A percentile compares a stretch with the other conserved stretches of the same genome.
Conservation (phyloP, 495 filamentous ascomycete genomes). For the Amorphotheca resinae region DNA sequence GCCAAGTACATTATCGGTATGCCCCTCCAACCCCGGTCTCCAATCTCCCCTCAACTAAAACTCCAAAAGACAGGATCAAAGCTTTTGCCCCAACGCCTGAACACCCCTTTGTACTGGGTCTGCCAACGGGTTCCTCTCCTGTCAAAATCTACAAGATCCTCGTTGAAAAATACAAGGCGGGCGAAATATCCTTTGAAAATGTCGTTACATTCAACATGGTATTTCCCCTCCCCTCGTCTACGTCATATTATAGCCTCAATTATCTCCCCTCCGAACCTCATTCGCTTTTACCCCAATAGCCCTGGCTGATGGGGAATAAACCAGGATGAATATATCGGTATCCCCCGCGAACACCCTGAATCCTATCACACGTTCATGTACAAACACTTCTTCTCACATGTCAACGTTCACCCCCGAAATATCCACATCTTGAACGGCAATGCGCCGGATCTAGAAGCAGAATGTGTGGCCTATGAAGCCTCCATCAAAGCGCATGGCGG, state of each 20-base stretch:
- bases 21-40: constrained; percentile 8
- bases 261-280: constrained; percentile 8
- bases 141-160: constrained; percentile 66
- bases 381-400: constrained; percentile 79
- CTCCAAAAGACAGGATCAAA: constrained; percentile 48
- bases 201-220: constrained; percentile 91
- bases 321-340: constrained; percentile 77
- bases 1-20: constrained; percentile 73
- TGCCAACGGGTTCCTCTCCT: constrained; percentile 73
- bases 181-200: constrained; percentile 74
- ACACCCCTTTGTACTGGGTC: constrained; percentile 69
- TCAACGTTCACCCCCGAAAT: constrained; percentile 66
- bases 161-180: constrained; percentile 61
- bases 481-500: constrained; percentile 64
- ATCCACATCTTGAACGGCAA: constrained; percentile 83
- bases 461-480: constrained; percentile 68
- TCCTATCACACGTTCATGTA: constrained; percentile 89
- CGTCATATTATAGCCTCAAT: neutral
- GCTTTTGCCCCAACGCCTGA: constrained; percentile 54
- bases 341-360: constrained; percentile 70
- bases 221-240: constrained; percentile 16
- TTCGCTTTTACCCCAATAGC: too few species aligned
- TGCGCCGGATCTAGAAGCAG: constrained; percentile 58
- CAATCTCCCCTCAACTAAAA: neutral
- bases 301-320: neutral